Evolutionary conservation across 305 asterid species (phyloP), one percentile per base, ranked within the genome.

Genomic region (Fraxinus albicans): DNA sequence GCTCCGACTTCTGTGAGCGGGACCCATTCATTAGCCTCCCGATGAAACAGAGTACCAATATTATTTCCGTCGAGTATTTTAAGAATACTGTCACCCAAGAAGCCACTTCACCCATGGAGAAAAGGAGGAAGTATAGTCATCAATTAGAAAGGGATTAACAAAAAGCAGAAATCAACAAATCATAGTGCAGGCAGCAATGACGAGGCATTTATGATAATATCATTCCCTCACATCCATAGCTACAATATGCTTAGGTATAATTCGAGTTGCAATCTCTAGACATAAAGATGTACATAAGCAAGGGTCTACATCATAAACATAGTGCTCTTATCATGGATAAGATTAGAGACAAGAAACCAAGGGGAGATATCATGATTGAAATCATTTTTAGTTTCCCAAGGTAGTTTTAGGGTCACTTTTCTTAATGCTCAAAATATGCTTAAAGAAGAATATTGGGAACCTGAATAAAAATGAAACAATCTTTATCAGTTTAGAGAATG

Each of bases 11-110:
- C 94, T 8, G 85, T 85, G 19, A 77, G 73, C 25, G 87, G 73
- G 53, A 70, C 53, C 94, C 94, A 92, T 75, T 83, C 36, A 84
- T 86, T 91, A 21, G 96, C 90, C 76, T 92, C 93, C 82, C 69
- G 83, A 73, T 92, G 96, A 80, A 92, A 92, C 35, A 92, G 91
- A 55, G 96, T 92, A 23, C 96, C 96, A 13, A 91, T 86, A 34
- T 89, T 83, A 53, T 86, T 81, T 23, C 94, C 96, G 27, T 87
- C 84, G 0, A 92, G 78, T 78, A 92, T 93, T 77, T 86, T 91
- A 27, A 80, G 38, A 50, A 92, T 91, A 83, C 91, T 91, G 21
- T 82, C 86, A 33, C 91, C 86, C 40, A 69, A 79, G 80, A 88
- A 90, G 55, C 96, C 94, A 91, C 96, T 92, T 79, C 87, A 86